Percentiles rank a stretch among this genome's conserved stretches.
Evolutionary conservation across 2,329 filamentous ascomycete species (phyloP).

Genomic region (Fusarium sp.): DNA sequence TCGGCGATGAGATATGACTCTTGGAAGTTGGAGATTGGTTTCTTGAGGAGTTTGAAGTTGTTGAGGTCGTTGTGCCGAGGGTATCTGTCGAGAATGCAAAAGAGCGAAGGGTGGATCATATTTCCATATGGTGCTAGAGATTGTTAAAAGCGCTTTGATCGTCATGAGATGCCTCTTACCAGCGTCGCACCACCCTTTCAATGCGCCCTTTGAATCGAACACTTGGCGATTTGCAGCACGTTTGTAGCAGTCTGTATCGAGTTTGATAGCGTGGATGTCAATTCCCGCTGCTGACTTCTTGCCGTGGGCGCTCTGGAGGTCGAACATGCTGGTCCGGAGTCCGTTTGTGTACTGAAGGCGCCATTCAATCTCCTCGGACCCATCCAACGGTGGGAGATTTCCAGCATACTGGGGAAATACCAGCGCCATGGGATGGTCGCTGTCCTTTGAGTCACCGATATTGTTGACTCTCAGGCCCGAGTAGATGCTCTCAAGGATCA

Average conservation of each 20-base stretch:
- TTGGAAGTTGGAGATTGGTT: constrained; percentile 41
- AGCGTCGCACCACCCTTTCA: constrained; percentile 37
- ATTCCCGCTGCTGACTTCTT: constrained; percentile 10
- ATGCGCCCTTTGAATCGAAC: constrained; percentile 22
- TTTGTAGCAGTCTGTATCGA: constrained; percentile 37
- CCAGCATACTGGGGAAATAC: constrained; percentile 46
- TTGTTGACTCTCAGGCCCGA: constrained; percentile 25
- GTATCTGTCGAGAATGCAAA: constrained; percentile 45
- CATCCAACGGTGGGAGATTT: constrained; percentile 37
- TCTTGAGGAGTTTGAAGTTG: constrained; percentile 35
- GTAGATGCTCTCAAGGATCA: constrained; percentile 41
- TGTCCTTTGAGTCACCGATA: constrained; percentile 4
- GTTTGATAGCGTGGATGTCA: constrained; percentile 35
- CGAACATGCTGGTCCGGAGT: constrained; percentile 44
- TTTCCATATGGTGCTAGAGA: constrained; percentile 31
- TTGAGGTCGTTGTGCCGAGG: constrained; percentile 40
- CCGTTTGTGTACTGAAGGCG: constrained; percentile 40
- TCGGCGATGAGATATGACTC: constrained; percentile 31
- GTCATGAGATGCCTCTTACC: constrained; percentile 16
- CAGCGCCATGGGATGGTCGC: constrained; percentile 29
- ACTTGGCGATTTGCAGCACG: constrained; percentile 31
- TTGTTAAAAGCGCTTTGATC: not conserved
- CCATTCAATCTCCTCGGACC: constrained; percentile 47
- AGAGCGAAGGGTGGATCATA: constrained; percentile 44
- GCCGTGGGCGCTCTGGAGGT: constrained; percentile 40